Conservation (phyloP, 2,329 filamentous ascomycete species). For the Fusarium nurragi region DNA sequence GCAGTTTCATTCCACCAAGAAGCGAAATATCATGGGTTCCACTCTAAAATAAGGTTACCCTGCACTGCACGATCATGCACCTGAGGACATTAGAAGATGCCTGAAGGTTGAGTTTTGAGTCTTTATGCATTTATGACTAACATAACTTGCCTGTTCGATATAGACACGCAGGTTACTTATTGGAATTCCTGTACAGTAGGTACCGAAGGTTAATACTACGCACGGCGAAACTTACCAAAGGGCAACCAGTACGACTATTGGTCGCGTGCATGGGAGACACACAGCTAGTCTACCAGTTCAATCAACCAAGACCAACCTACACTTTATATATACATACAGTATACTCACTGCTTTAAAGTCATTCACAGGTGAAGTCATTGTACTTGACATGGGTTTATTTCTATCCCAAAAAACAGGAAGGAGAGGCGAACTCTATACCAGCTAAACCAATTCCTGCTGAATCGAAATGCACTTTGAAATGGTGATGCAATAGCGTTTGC, state of each 20-base stretch:
- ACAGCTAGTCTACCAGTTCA: too few species aligned
- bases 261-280: too few species aligned
- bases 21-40: slow-evolving; percentile 18
- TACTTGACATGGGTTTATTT: slow-evolving; percentile 35
- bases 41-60: slow-evolving; percentile 6
- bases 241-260: too few species aligned
- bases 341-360: neutral
- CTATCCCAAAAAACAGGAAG: slow-evolving; percentile 33
- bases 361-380: neutral
- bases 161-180: too few species aligned
- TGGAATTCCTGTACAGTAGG: too few species aligned
- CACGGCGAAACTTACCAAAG: too few species aligned
- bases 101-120: neutral
- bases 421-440: slow-evolving; percentile 43
- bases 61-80: neutral
- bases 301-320: too few species aligned
- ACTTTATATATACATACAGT: neutral
- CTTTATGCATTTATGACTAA: neutral
- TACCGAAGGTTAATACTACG: too few species aligned
- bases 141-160: too few species aligned
- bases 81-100: neutral
- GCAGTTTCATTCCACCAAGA: neutral
- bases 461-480: slow-evolving; percentile 25
- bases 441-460: slow-evolving; percentile 33
- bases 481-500: slow-evolving; percentile 16